phyloP scores from a whole-genome alignment of 2,329 filamentous ascomycete species.

The Pezicula rhizophila region DNA sequence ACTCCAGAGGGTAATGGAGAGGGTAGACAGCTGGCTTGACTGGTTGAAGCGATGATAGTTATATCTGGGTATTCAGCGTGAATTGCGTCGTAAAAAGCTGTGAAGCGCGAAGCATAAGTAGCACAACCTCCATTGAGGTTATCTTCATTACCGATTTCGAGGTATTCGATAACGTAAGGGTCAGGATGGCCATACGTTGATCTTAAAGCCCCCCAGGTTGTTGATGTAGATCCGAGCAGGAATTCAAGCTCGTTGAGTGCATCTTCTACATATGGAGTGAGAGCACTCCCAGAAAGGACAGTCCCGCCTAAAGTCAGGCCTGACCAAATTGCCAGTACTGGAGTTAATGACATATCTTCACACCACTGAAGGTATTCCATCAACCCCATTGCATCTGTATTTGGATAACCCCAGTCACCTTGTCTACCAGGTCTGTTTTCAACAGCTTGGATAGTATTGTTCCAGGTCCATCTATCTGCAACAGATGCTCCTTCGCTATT shows the following conservation, averaged over 20 bases:
- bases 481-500: constrained; percentile 15
- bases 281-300: constrained; percentile 32
- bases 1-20: constrained; percentile 6
- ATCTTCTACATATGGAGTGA: constrained; percentile 38
- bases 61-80: constrained; percentile 31
- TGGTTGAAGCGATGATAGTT: constrained; percentile 30
- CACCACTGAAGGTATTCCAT: constrained; percentile 30
- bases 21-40: constrained; percentile 6
- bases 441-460: constrained; percentile 33
- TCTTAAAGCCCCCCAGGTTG: constrained; percentile 37
- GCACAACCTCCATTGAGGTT: constrained; percentile 32
- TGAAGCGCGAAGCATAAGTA: constrained; percentile 35
- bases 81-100: constrained; percentile 41
- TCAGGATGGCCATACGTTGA: constrained; percentile 40
- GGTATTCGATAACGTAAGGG: constrained; percentile 41
- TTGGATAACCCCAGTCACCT: constrained; percentile 35
- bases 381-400: constrained; percentile 37
- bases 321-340: constrained; percentile 40
- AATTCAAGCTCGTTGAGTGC: constrained; percentile 46
- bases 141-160: constrained; percentile 36
- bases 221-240: constrained; percentile 37
- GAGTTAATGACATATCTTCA: constrained; percentile 38
- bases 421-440: constrained; percentile 26
- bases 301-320: constrained; percentile 35
- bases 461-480: constrained; percentile 28